These are phyloP conservation scores for Priceomyces carsonii DNA, from an alignment of 805 yeast genomes.

Conservation along the genomic window DNA sequence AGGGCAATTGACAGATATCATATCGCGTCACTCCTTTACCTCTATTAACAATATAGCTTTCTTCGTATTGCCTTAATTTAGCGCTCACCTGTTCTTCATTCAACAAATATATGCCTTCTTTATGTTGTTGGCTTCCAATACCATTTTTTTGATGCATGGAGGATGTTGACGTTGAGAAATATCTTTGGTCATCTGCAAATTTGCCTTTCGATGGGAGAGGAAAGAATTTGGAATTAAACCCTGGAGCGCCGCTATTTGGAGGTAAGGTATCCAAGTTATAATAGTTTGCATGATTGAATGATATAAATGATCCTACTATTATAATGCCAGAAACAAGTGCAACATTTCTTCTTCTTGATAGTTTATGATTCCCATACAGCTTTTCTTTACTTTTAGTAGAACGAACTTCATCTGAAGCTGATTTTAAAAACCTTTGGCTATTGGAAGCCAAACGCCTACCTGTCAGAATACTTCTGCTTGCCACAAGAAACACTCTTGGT, in stretches of 20 bases:
- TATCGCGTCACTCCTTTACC: slow-evolving; percentile 87
- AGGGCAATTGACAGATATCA: slow-evolving; percentile 86
- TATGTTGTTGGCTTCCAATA: slow-evolving; percentile 45
- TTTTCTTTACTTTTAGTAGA: no score
- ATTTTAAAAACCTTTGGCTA: slow-evolving; percentile 12
- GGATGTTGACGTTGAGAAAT: slow-evolving; percentile 43
- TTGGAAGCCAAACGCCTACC: slow-evolving; percentile 15
- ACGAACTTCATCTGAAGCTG: slow-evolving; percentile 10
- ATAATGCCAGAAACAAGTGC: slow-evolving; percentile 43
- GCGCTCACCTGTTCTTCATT: slow-evolving; percentile 71
- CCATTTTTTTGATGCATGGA: slow-evolving; percentile 45
- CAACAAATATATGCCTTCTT: slow-evolving; percentile 57
- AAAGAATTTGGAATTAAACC: slow-evolving; percentile 16
- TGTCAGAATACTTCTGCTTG: slow-evolving; percentile 14
- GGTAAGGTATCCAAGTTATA: slow-evolving; percentile 43
- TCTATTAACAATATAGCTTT: slow-evolving; percentile 75
- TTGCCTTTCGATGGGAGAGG: slow-evolving; percentile 10
- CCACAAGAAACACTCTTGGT: slow-evolving; percentile 19
- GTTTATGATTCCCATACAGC: slow-evolving; percentile 10
- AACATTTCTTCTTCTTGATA: slow-evolving; percentile 30
- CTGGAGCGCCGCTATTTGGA: slow-evolving; percentile 13
- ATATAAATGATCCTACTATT: slow-evolving; percentile 43
- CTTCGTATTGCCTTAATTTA: slow-evolving; percentile 71
- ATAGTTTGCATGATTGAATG: slow-evolving; percentile 40
- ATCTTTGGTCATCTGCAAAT: slow-evolving; percentile 18